Conservation (phyloP, 1,139 yeast genomes). For the Pichia inconspicua region DNA sequence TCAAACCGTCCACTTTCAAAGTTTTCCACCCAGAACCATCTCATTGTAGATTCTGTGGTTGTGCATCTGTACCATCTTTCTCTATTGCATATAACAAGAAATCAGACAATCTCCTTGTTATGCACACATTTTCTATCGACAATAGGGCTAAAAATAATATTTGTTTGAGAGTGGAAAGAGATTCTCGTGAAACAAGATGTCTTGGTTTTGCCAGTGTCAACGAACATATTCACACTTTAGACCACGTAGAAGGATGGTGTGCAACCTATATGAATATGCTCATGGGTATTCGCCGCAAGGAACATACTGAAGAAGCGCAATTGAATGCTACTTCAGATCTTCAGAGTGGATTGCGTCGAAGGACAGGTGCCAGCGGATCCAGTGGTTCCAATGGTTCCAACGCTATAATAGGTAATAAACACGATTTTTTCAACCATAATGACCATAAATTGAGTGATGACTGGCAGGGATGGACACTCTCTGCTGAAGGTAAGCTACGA, state of each 20-base stretch:
- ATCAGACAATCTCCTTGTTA: slow-evolving; percentile 49
- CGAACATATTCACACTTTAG: slow-evolving; percentile 64
- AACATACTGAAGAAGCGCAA: slow-evolving; percentile 9
- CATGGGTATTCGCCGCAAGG: slow-evolving; percentile 56
- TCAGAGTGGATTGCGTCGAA: slow-evolving; percentile 1
- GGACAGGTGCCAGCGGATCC: not conserved
- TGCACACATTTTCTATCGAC: slow-evolving; percentile 68
- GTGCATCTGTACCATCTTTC: slow-evolving; percentile 68
- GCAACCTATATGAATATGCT: slow-evolving; percentile 69
- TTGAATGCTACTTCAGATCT: not conserved
- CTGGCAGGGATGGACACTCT: slow-evolving; percentile 81
- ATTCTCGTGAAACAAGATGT: slow-evolving; percentile 84
- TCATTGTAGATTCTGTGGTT: slow-evolving; percentile 86
- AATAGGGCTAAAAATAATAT: slow-evolving; percentile 73
- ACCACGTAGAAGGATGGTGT: slow-evolving; percentile 68
- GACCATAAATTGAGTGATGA: slow-evolving; percentile 28
- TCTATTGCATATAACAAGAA: slow-evolving; percentile 64
- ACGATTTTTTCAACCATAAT: not conserved
- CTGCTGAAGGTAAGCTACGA: slow-evolving; percentile 52
- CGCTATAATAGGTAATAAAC: not conserved
- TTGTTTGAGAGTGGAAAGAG: slow-evolving; percentile 85
- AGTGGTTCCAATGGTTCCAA: not conserved
- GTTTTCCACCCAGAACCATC: slow-evolving; percentile 80
- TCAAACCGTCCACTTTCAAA: slow-evolving; percentile 50
- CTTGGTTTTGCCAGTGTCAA: slow-evolving; percentile 70